Percentiles rank a stretch among this genome's conserved stretches.
Evolutionary conservation across 352 stramenopile species (phyloP).

Genomic region (Phytopythium oedochilum): DNA sequence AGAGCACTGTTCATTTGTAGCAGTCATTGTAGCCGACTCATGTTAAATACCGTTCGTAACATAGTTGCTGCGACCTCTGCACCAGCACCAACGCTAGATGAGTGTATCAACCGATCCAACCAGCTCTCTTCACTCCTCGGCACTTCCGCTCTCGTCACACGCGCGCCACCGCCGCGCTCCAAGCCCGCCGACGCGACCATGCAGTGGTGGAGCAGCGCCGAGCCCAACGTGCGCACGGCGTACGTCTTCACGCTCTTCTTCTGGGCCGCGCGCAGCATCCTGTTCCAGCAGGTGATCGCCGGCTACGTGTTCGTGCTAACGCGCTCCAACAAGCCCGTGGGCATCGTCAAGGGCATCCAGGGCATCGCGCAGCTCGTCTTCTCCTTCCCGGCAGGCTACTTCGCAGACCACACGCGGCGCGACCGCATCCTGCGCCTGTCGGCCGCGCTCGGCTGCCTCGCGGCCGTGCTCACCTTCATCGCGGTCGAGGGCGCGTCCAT

Average conservation of each 20-base stretch:
- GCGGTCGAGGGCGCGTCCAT: slow-evolving; percentile 45
- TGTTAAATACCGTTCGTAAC: too few species aligned
- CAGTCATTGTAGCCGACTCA: too few species aligned
- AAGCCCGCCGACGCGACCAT: neutral
- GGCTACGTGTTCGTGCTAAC: slow-evolving; percentile 79
- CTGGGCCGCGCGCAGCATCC: slow-evolving; percentile 65
- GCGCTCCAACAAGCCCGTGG: slow-evolving; percentile 67
- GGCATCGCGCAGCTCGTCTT: slow-evolving; percentile 75
- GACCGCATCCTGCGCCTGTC: slow-evolving; percentile 67
- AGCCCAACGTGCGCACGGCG: slow-evolving; percentile 48
- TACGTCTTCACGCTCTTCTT: slow-evolving; percentile 79
- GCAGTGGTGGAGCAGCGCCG: slow-evolving; percentile 3
- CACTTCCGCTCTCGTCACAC: neutral
- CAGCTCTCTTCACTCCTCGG: too few species aligned
- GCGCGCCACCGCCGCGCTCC: too few species aligned
- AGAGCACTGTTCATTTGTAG: too few species aligned
- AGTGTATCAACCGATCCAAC: neutral
- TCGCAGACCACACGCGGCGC: slow-evolving; percentile 60
- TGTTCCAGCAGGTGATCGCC: slow-evolving; percentile 76
- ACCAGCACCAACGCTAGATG: neutral
- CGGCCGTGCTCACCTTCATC: slow-evolving; percentile 46
- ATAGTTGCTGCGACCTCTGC: too few species aligned
- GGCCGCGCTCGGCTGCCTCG: slow-evolving; percentile 39
- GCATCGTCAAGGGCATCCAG: slow-evolving; percentile 79
- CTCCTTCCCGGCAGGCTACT: slow-evolving; percentile 60